Evolutionary conservation across 148 eudicot genomes (phyloP), one percentile per base, ranked within the genome.

Genomic region (Amaranthus cruentus): DNA sequence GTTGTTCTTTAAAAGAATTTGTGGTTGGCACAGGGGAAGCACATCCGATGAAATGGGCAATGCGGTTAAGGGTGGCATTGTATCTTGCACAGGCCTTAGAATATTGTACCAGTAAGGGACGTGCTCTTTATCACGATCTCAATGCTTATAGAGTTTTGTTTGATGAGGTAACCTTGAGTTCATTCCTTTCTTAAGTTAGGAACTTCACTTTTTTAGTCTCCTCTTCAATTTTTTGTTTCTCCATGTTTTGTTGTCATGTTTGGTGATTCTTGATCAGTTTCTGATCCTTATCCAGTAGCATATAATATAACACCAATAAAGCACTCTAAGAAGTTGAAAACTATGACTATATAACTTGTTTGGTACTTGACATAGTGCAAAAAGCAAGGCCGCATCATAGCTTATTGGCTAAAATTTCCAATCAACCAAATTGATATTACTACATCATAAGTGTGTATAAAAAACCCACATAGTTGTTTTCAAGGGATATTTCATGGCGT

Each of bases 1-100:
- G 7, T 15, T 14, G 44, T 9, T 14, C 21, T 46, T 0, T 51
- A 6, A 58, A 61, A 46, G 9, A 52, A 38, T 50, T 69, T 62
- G 44, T 75, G 61, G 28, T 78, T 75, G 73, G 65, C 51, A 66
- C 81, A 94, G 98, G 98, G 98, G 98, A 94, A 69, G 28, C 89
- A 60, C 89, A 88, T 7, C 98, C 98, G 73, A 89, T 93, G 97
- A 91, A 83, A 84, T 93, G 97, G 98, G 85, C 97, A 12, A 93
- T 93, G 97, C 89, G 98, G 73, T 85, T 94, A 77, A 86, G 97
- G 84, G 98, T 94, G 76, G 97, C 98, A 18, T 80, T 91, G 48
- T 85, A 86, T 81, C 89, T 94, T 83, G 97, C 96, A 59, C 86
- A 91, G 82, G 98, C 98, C 71, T 83, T 94, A 47, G 98, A 94